Evolutionary conservation across 148 eudicot species (phyloP).

Genomic region (Vaccinium darrowii): DNA sequence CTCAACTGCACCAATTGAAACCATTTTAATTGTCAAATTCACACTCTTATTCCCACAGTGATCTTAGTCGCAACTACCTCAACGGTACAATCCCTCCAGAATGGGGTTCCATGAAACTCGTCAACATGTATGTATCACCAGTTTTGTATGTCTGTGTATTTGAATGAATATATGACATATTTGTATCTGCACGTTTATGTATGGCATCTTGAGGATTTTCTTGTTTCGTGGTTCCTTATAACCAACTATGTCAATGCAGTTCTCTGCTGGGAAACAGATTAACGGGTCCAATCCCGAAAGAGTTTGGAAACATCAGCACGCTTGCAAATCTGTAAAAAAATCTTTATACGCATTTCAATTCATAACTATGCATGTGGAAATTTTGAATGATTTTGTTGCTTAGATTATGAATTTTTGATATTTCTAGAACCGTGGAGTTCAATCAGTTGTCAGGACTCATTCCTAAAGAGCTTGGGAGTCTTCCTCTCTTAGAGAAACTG

Average conservation of each 20-base stretch:
- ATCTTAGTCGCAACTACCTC: conserved; percentile 41
- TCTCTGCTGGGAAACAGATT: conserved; percentile 36
- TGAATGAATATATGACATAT: not conserved
- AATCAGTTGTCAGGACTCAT: conserved; percentile 39
- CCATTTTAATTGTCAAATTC: too few species aligned
- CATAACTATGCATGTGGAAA: not conserved
- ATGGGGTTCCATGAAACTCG: conserved; percentile 34
- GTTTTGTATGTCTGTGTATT: not conserved
- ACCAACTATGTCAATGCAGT: conserved; percentile 16
- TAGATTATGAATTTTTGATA: not conserved
- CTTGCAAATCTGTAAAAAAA: conserved; percentile 26
- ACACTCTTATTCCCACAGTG: conserved; percentile 23
- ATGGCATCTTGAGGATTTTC: not conserved
- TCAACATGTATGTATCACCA: conserved; percentile 23
- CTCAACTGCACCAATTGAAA: too few species aligned
- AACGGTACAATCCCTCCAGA: conserved; percentile 36
- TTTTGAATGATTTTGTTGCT: not conserved
- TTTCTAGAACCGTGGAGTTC: conserved; percentile 29
- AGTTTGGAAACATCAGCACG: conserved; percentile 38
- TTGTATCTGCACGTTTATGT: not conserved
- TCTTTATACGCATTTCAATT: not conserved
- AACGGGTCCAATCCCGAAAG: conserved; percentile 36
- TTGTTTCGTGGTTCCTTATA: not conserved
- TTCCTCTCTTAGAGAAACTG: conserved; percentile 27
- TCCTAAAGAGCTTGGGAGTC: conserved; percentile 36